Evolutionary conservation across 352 stramenopile genomes (phyloP), one percentile per base, ranked within the genome.

Genomic region (Phytophthora hibernalis): DNA sequence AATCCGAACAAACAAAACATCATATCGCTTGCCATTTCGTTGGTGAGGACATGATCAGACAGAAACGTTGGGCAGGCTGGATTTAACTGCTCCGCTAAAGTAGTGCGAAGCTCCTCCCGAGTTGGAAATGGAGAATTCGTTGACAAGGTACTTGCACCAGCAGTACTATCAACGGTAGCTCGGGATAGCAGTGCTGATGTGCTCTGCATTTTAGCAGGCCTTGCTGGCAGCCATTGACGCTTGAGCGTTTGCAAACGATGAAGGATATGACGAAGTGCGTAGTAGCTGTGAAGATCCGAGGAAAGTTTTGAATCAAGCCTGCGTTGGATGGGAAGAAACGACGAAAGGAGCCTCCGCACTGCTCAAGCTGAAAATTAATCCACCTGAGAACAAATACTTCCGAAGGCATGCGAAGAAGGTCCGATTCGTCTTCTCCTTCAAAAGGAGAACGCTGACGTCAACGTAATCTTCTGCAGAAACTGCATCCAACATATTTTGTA

Each of bases 221-320:
- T 47, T 11, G 18, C 18, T 16, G 60, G 60, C n/a, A 45, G 37
- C 5, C 50, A 49, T 18, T 24, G 49, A 15, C 31, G 53, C 18
- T 70, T 68, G 5, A 61, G 43, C n/a, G 54, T 47, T 15, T 87
- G 22, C 1, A 89, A 50, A 1, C 69, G 74, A 28, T 81, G 50
- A 1, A 91, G 45, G 50, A 89, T 70, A n/a, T 91, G 77, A 7
- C 74, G 74, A n/a, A 89, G 57, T 0, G 78, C 76, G 28, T 89
- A 88, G 48, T 78, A 71, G 54, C 68, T 66, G 55, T 79, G 83
- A 77, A 90, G 87, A 30, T 92, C 84, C 20, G 82, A 79, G 11
- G 74, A 80, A 88, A 92, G 35, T 92, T 92, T 54, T 91, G 84
- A 33, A 91, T 79, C 28, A 91, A 85, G 1, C 75, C 78, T 2